These are phyloP conservation scores for Gastroboletus turbinatus DNA, from an alignment of 1,284 basidiomycete species.

Conservation along the genomic window DNA sequence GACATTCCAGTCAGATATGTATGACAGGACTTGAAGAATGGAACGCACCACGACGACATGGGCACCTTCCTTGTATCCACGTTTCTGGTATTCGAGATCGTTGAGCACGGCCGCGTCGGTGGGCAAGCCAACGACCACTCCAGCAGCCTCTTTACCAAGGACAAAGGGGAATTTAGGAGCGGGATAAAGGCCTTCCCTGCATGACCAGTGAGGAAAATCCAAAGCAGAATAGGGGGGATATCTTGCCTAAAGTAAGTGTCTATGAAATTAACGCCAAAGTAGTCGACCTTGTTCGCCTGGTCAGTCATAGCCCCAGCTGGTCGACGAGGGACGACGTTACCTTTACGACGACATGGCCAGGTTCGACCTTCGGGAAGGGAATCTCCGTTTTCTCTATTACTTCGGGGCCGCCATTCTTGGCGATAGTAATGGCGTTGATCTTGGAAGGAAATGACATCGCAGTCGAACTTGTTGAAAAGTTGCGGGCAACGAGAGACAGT, in stretches of 20 bases:
- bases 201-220: neutral
- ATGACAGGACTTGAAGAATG: neutral
- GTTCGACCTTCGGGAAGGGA: constrained; percentile 60
- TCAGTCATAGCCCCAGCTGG: constrained; percentile 15
- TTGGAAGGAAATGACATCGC: constrained; percentile 47
- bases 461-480: constrained; percentile 26
- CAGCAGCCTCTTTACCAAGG: constrained; percentile 80
- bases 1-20: constrained; percentile 1
- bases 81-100: constrained; percentile 58
- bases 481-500: constrained; percentile 25
- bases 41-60: constrained; percentile 63
- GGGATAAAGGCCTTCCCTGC: constrained; percentile 61
- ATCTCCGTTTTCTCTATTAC: constrained; percentile 69
- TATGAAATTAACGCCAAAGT: constrained; percentile 85
- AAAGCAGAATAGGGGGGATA: neutral
- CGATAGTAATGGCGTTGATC: constrained; percentile 59
- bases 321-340: constrained; percentile 35
- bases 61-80: constrained; percentile 58
- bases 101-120: constrained; percentile 53
- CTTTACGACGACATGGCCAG: constrained; percentile 79
- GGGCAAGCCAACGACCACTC: constrained; percentile 73
- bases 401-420: constrained; percentile 72
- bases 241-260: constrained; percentile 74
- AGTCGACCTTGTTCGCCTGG: constrained; percentile 48
- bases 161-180: constrained; percentile 64